Evolutionary conservation across 2,329 filamentous ascomycete genomes (phyloP), one percentile per base, ranked within the genome.

Genomic region (Trichoderma brevicompactum): DNA sequence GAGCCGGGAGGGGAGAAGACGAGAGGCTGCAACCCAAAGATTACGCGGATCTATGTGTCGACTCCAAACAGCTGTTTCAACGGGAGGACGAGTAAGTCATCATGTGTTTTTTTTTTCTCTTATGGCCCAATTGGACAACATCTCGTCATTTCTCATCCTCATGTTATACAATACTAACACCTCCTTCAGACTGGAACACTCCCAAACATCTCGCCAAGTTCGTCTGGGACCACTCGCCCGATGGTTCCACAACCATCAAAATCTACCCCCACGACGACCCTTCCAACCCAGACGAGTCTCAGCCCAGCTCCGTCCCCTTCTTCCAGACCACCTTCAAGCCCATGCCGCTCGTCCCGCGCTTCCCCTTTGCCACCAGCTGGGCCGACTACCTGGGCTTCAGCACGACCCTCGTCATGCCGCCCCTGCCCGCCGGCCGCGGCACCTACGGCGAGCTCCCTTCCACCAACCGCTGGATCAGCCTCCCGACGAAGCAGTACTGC

Each of bases 21-120:
- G 64, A 77, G 71, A 64, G 76, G 73, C 44, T 67, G 66, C 56
- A 80, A 78, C 55, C 70, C 75, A 7, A 76, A 81, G 40, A 79
- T 84, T 68, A 83, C 83, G n/a, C 78, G 82, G 23, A 83, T 85
- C 10, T 86, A 85, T 69, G 84, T 86, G 13, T 85, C 82, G 19
- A 80, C 83, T 67, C 80, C 81, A 68, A 70, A 81, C 23, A 83
- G 81, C 0, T 81, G 80, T 68, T 85, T 80, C 73, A 85, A 86
- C 65, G 84, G 83, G 8, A 74, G 83, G 44, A 78, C 74, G 38
- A 83, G 82, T 84, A 69, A 70, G 77, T 73, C 10, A 3, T 8
- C 23, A 3, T 7, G 8, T 4, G 9, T 34, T 34, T 13, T 2
- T 36, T 58, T n/a, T 8, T 13, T 44, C 38, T 19, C 5, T 19